Evolutionary conservation across 139 green algal genomes (phyloP).

Genomic region (Chlamydomonas applanata): DNA sequence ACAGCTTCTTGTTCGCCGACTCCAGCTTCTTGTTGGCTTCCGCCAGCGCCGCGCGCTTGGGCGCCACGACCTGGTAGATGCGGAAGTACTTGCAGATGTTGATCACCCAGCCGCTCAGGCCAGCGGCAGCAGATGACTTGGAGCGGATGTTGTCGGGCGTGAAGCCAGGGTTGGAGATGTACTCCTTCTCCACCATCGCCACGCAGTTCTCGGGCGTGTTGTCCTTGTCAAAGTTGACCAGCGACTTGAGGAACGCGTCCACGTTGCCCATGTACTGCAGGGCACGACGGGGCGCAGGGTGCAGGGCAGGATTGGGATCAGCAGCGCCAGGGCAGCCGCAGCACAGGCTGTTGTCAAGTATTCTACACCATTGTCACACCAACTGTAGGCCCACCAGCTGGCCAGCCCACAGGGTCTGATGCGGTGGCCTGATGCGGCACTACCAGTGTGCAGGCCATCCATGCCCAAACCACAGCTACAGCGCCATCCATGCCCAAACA

Average conservation of each 20-base stretch:
- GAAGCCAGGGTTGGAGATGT: conserved; percentile 77
- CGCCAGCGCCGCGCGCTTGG: conserved; percentile 78
- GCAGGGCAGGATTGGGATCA: too few relatives aligned
- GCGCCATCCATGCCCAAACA: too few relatives aligned
- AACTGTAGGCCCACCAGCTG: too few relatives aligned
- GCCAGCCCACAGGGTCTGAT: too few relatives aligned
- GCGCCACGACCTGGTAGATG: conserved; percentile 91
- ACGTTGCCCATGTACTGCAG: conserved; percentile 92
- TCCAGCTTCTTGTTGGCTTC: conserved; percentile 87
- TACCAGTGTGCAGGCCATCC: too few relatives aligned
- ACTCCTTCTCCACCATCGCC: conserved; percentile 56
- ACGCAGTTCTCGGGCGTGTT: conserved; percentile 73
- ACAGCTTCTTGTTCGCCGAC: conserved; percentile 84
- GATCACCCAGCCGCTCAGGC: conserved; percentile 86
- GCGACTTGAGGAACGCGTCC: conserved; percentile 82
- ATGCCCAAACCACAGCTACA: too few relatives aligned
- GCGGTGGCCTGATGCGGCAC: too few relatives aligned
- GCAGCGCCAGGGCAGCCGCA: too few relatives aligned
- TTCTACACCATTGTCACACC: too few relatives aligned
- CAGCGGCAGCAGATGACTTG: conserved; percentile 87
- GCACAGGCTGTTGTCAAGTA: too few relatives aligned
- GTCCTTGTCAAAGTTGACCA: conserved; percentile 92
- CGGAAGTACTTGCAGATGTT: conserved; percentile 96
- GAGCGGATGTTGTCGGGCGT: conserved; percentile 72
- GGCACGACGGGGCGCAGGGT: conserved; percentile 18